Evolutionary conservation across 2,329 filamentous ascomycete species (phyloP).

Genomic region (Phoma sp.): DNA sequence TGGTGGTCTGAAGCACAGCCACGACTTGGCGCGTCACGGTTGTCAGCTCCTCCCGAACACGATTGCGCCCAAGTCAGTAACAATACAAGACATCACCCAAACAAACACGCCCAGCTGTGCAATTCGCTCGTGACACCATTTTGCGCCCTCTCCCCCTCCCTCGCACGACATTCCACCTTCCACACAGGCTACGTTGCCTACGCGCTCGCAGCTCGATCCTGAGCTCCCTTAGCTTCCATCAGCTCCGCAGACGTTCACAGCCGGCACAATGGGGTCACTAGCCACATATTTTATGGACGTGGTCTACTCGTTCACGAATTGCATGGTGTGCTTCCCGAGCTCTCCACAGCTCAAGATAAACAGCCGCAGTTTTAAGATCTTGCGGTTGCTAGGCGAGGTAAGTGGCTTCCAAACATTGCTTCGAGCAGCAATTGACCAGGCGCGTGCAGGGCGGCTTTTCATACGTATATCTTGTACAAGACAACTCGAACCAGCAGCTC

Average conservation of each 20-base stretch:
- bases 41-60: slow-evolving; percentile 20
- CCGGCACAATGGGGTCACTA: slow-evolving; percentile 41
- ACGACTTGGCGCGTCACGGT: slow-evolving; percentile 15
- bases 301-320: slow-evolving; percentile 90
- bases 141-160: neutral
- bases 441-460: slow-evolving; percentile 83
- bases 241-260: slow-evolving; percentile 19
- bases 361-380: slow-evolving; percentile 91
- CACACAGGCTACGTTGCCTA: slow-evolving; percentile 6
- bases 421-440: slow-evolving; percentile 4
- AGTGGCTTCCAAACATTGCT: slow-evolving; percentile 25
- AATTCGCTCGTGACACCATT: slow-evolving; percentile 1
- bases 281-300: slow-evolving; percentile 78
- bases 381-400: slow-evolving; percentile 91
- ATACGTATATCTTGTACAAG: slow-evolving; percentile 98
- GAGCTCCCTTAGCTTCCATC: slow-evolving; percentile 25
- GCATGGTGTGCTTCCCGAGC: slow-evolving; percentile 94
- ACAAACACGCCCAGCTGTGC: neutral
- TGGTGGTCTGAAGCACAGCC: slow-evolving; percentile 6
- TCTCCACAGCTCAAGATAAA: slow-evolving; percentile 96
- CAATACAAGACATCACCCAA: slow-evolving; percentile 10
- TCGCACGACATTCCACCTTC: neutral
- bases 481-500: slow-evolving; percentile 79
- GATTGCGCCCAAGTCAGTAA: slow-evolving; percentile 12
- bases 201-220: slow-evolving; percentile 17